Evolutionary conservation across 192 early-diverging fungal species (phyloP).

Genomic region (Thamnidium elegans): DNA sequence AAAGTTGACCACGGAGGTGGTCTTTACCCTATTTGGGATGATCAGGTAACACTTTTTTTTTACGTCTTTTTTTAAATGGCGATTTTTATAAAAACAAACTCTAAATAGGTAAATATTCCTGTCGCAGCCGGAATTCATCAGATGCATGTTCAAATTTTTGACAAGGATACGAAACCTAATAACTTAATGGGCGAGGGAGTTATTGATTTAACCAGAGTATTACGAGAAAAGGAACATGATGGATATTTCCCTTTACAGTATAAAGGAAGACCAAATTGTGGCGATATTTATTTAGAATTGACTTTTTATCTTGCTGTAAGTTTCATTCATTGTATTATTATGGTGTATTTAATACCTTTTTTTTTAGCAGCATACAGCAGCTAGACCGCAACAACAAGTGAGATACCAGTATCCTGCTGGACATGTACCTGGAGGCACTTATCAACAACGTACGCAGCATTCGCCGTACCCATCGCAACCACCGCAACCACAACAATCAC

Average conservation of each 20-base stretch:
- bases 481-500: not conserved
- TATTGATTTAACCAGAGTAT: conserved; percentile 3
- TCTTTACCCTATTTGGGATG: conserved; percentile 53
- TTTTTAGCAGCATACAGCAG: not conserved
- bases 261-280: not conserved
- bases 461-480: conserved; percentile 19
- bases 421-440: not conserved
- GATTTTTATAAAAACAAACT: not conserved
- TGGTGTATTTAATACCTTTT: not conserved
- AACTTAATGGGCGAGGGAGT: conserved; percentile 13
- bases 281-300: conserved; percentile 13
- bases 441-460: conserved; percentile 1
- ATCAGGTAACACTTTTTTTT: conserved; percentile 39
- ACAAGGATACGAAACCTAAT: conserved; percentile 4
- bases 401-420: conserved; percentile 5
- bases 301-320: conserved; percentile 16
- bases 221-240: conserved; percentile 12
- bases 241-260: conserved; percentile 1
- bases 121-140: not conserved
- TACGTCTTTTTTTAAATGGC: not conserved
- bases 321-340: not conserved
- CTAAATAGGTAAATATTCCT: conserved; percentile 9
- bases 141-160: not conserved
- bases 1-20: conserved; percentile 49
- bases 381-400: conserved; percentile 1